Percentiles rank a stretch among this genome's conserved stretches.
Evolutionary conservation across 2,329 filamentous ascomycete genomes (phyloP).

Genomic region (Sarocladium strictum): DNA sequence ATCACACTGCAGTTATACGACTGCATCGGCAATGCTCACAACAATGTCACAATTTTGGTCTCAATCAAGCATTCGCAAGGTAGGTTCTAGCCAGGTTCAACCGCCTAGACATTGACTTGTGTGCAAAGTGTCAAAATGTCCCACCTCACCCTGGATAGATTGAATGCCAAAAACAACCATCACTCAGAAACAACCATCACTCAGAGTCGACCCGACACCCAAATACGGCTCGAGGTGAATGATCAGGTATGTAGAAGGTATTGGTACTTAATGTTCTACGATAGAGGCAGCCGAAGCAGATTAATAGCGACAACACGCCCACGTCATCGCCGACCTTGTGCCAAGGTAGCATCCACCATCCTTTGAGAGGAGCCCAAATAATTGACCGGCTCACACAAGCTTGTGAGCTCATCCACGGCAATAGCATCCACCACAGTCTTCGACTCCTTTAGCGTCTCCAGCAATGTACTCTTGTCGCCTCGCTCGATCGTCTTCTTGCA

Average conservation of each 20-base stretch:
- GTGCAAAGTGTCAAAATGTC: too few species aligned
- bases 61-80: background rate
- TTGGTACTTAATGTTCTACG: too few species aligned
- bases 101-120: background rate
- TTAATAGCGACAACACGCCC: too few species aligned
- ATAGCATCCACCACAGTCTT: background rate
- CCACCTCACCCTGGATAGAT: too few species aligned
- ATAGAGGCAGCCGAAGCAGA: too few species aligned
- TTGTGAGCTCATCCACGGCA: background rate
- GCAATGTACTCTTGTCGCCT: background rate
- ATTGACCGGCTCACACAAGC: background rate
- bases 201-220: too few species aligned
- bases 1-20: background rate
- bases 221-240: too few species aligned
- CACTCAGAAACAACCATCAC: too few species aligned
- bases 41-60: background rate
- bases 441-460: background rate
- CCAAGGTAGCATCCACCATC: slow-evolving; percentile 2
- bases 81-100: background rate
- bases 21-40: background rate
- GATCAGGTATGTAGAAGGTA: too few species aligned
- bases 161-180: too few species aligned
- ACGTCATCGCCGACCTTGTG: too few species aligned
- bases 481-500: slow-evolving; percentile 23
- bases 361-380: background rate